phyloP scores from a whole-genome alignment of 306 rosid genomes.

The Pueraria montana region DNA sequence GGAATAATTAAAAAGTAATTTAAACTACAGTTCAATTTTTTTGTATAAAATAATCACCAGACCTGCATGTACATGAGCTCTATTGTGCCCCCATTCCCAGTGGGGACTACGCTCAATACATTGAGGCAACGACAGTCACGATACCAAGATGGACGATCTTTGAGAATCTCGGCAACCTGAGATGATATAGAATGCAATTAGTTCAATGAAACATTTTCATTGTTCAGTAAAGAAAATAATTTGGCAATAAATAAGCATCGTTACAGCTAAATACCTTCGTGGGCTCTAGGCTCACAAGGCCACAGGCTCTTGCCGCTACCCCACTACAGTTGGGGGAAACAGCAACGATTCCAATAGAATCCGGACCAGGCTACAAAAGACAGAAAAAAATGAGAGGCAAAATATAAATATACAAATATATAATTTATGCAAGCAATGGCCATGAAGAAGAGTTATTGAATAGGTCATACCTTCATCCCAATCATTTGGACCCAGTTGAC shows the following conservation, averaged over 20 bases:
- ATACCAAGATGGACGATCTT: conserved; percentile 88
- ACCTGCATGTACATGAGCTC: conserved; percentile 96
- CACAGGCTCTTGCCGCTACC: conserved; percentile 91
- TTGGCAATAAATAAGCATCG: neutral
- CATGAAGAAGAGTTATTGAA: neutral
- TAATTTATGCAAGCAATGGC: neutral
- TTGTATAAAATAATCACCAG: neutral
- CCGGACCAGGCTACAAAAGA: conserved; percentile 86
- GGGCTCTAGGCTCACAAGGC: conserved; percentile 93
- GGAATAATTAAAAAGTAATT: neutral
- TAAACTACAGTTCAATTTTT: conserved; percentile 8
- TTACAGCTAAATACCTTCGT: conserved; percentile 57
- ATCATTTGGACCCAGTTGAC: conserved; percentile 98
- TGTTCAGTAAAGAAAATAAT: neutral
- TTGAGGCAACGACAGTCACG: conserved; percentile 89
- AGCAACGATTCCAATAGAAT: conserved; percentile 90
- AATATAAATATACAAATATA: neutral
- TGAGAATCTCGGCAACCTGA: conserved; percentile 85
- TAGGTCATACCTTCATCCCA: conserved; percentile 87
- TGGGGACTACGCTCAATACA: conserved; percentile 74
- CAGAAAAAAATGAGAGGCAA: neutral
- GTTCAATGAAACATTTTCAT: neutral
- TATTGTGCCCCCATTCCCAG: conserved; percentile 84
- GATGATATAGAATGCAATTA: neutral
- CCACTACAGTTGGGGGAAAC: conserved; percentile 86